phyloP scores from a whole-genome alignment of 305 asterid genomes.

The Coffea humblotiana region DNA sequence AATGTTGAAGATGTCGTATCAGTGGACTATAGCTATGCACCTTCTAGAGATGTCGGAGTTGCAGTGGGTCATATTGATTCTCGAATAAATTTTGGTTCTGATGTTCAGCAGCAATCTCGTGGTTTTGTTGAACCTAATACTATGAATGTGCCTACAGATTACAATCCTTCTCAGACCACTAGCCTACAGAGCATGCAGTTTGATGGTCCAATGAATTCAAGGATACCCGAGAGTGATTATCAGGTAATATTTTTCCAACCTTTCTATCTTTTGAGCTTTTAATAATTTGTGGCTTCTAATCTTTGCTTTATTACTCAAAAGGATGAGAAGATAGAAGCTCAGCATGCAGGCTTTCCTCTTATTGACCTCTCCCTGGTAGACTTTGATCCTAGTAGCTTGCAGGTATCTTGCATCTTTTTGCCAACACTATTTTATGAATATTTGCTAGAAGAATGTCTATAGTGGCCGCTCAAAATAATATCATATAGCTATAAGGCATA shows the following conservation, averaged over 20 bases:
- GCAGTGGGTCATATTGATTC: slow-evolving; percentile 44
- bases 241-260: slow-evolving; percentile 45
- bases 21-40: slow-evolving; percentile 47
- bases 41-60: slow-evolving; percentile 40
- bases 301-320: slow-evolving; percentile 21
- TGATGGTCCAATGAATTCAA: slow-evolving; percentile 40
- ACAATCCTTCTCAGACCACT: slow-evolving; percentile 51
- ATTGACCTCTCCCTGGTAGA: slow-evolving; percentile 53
- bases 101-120: slow-evolving; percentile 43
- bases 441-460: no score
- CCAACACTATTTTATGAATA: background rate
- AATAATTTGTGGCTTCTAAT: slow-evolving; percentile 18
- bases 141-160: slow-evolving; percentile 53
- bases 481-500: background rate
- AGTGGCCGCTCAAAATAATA: background rate
- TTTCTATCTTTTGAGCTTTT: slow-evolving; percentile 2
- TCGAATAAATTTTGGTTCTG: slow-evolving; percentile 36
- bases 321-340: slow-evolving; percentile 67
- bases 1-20: slow-evolving; percentile 47
- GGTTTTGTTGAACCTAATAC: slow-evolving; percentile 41
- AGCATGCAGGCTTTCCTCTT: slow-evolving; percentile 48
- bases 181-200: slow-evolving; percentile 44
- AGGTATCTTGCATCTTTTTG: slow-evolving; percentile 46
- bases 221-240: slow-evolving; percentile 44
- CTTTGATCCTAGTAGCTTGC: slow-evolving; percentile 67